Conservation (phyloP, 768 basidiomycete genomes). For the Termitomyces sp. region DNA sequence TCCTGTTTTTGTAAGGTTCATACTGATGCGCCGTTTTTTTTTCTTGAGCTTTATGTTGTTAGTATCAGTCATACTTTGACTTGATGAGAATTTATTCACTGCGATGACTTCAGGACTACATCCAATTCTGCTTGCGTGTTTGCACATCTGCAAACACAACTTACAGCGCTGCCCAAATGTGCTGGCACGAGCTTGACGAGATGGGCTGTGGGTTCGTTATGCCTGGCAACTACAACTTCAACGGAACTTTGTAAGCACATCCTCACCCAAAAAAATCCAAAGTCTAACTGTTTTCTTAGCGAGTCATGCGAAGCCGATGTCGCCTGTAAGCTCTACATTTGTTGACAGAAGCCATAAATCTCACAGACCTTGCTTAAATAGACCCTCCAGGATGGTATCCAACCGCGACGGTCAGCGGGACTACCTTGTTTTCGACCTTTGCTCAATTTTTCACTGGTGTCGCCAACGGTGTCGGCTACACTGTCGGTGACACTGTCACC, state of each 20-base stretch:
- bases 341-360: background rate
- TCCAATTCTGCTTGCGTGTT: slow-evolving; percentile 36
- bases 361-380: slow-evolving; percentile 1
- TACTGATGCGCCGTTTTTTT: background rate
- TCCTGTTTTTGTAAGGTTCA: background rate
- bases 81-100: background rate
- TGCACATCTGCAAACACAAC: slow-evolving; percentile 40
- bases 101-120: slow-evolving; percentile 19
- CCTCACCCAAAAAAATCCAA: background rate
- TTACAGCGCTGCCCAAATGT: slow-evolving; percentile 36
- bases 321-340: slow-evolving; percentile 28
- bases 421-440: slow-evolving; percentile 35
- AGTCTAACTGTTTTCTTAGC: slow-evolving; percentile 12
- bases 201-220: slow-evolving; percentile 42
- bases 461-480: slow-evolving; percentile 27
- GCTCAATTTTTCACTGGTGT: slow-evolving; percentile 38
- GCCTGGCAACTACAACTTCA: slow-evolving; percentile 39
- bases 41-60: slow-evolving; percentile 26
- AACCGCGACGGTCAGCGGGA: slow-evolving; percentile 30
- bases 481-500: slow-evolving; percentile 33
- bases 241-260: slow-evolving; percentile 32
- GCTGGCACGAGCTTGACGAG: slow-evolving; percentile 40
- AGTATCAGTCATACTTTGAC: background rate
- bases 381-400: slow-evolving; percentile 44
- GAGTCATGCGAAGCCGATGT: slow-evolving; percentile 40